Percentiles rank a stretch among this genome's conserved stretches.
These are phyloP conservation scores for Teunomyces panamensis DNA, from an alignment of 805 yeast species.

Conservation along the genomic window DNA sequence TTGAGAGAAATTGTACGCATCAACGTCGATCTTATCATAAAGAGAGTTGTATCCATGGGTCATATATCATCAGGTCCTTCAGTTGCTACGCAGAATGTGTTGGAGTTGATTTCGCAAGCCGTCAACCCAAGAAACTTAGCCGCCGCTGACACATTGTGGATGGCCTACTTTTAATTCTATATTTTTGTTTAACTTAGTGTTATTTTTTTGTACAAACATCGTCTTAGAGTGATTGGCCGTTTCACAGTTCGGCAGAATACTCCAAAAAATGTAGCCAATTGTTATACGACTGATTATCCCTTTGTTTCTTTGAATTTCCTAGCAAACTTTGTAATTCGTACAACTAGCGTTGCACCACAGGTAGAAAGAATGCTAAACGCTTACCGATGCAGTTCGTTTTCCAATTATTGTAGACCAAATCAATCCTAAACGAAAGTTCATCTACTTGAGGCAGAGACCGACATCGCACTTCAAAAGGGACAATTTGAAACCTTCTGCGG, in stretches of 20 bases:
- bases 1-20: constrained; percentile 81
- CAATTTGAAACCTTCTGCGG: neutral
- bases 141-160: constrained; percentile 86
- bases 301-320: no score
- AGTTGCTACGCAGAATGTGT: constrained; percentile 82
- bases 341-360: no score
- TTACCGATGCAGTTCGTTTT: no score
- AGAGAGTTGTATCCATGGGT: constrained; percentile 72
- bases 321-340: no score
- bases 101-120: constrained; percentile 90
- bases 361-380: no score
- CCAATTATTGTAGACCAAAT: no score
- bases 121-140: constrained; percentile 94
- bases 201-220: neutral
- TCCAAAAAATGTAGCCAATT: no score
- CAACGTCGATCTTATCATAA: constrained; percentile 81
- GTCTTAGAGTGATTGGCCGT: neutral
- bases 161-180: constrained; percentile 73
- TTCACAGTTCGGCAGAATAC: no score
- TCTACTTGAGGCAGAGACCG: neutral
- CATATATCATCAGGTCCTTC: constrained; percentile 60
- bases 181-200: neutral
- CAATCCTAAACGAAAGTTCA: no score
- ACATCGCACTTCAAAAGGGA: neutral
- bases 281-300: no score